A percentile compares a stretch with the other conserved stretches of the same genome.
Evolutionary conservation across 208 protist genomes (phyloP).

Genomic region (Herpetomonas samuelpessoai): DNA sequence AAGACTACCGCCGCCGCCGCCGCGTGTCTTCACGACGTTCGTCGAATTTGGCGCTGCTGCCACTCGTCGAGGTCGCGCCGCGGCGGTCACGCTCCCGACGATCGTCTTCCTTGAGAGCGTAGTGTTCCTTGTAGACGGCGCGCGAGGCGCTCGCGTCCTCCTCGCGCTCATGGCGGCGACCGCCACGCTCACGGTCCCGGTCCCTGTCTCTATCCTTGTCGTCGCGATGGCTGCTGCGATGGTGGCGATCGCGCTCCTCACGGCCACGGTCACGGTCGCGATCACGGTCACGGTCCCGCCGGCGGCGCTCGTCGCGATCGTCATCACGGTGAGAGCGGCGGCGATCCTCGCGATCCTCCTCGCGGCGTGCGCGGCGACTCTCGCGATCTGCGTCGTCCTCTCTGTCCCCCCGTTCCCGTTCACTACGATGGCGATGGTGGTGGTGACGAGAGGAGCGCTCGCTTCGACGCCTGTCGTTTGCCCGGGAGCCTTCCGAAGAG

Average conservation of each 20-base stretch:
- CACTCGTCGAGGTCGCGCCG: not conserved
- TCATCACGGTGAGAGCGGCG: conserved; percentile 13
- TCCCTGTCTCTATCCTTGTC: conserved; percentile 11
- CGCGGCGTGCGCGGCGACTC: conserved; percentile 12
- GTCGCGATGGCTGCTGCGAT: conserved; percentile 9
- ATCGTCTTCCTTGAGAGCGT: not conserved
- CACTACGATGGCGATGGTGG: conserved; percentile 8
- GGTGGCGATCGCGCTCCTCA: conserved; percentile 17
- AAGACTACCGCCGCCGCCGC: too few species aligned
- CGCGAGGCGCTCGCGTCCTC: conserved; percentile 1
- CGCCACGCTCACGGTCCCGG: not conserved
- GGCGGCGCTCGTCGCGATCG: conserved; percentile 9
- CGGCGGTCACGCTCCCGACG: conserved; percentile 1
- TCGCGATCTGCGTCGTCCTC: conserved; percentile 11
- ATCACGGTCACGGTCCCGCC: not conserved
- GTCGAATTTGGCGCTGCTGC: conserved; percentile 4
- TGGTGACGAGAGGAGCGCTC: not conserved
- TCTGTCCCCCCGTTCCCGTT: conserved; percentile 13
- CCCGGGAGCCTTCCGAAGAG: too few species aligned
- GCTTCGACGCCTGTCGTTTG: too few species aligned
- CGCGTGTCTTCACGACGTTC: conserved; percentile 9
- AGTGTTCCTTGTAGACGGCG: not conserved
- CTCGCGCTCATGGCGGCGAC: not conserved
- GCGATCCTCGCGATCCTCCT: conserved; percentile 5
- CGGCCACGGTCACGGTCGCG: conserved; percentile 1